Evolutionary conservation across 495 filamentous ascomycete genomes (phyloP).

Genomic region (Sporormia fimetaria): DNA sequence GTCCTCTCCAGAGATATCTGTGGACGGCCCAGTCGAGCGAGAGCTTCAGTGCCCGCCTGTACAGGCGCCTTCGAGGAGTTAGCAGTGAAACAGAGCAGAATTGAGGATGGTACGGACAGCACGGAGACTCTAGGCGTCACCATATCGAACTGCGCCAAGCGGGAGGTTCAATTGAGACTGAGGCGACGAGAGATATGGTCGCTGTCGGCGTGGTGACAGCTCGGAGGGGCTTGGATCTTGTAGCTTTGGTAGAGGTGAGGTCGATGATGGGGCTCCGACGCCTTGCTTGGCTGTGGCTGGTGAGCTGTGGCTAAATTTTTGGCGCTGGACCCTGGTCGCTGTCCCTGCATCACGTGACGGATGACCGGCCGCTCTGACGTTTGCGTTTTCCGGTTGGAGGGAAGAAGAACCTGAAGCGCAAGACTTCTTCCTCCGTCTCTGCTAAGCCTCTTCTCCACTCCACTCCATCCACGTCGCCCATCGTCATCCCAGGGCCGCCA

Average conservation of each 20-base stretch:
- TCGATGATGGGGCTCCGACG: too few species aligned
- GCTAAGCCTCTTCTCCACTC: too few species aligned
- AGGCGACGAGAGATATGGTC: too few species aligned
- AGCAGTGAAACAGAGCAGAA: conserved; percentile 1
- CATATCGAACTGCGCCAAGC: too few species aligned
- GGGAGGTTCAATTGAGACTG: conserved; percentile 1
- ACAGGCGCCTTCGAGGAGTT: conserved; percentile 62
- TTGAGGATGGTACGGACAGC: conserved; percentile 9
- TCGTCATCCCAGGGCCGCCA: neutral
- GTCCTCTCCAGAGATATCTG: conserved; percentile 81
- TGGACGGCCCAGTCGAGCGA: conserved; percentile 91
- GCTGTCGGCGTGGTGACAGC: too few species aligned
- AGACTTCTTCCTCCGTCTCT: too few species aligned
- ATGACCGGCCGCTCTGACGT: too few species aligned
- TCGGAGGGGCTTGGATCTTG: too few species aligned
- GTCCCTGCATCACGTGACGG: too few species aligned
- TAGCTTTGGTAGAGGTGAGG: conserved; percentile 1
- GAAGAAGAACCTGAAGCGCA: conserved; percentile 3
- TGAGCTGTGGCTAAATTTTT: too few species aligned
- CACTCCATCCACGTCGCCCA: neutral
- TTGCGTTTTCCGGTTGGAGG: conserved; percentile 8
- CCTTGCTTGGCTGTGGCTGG: too few species aligned
- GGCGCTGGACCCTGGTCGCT: too few species aligned
- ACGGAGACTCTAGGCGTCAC: conserved; percentile 16
- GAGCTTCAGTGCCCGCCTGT: conserved; percentile 84